phyloP scores from a whole-genome alignment of 345 rosid species.

The Populus euphratica region DNA sequence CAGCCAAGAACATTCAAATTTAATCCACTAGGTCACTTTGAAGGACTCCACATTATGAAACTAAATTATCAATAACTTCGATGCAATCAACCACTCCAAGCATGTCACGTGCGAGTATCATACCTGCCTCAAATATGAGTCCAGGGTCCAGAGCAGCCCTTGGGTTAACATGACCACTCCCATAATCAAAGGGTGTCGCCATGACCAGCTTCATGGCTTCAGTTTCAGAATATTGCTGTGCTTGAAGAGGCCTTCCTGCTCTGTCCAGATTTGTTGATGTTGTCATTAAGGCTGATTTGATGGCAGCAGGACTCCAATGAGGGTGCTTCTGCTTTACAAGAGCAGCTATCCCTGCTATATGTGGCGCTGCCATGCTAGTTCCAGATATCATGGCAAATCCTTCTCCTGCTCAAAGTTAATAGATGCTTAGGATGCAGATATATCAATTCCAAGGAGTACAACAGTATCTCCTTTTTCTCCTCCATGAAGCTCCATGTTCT shows the following conservation, averaged over 20 bases:
- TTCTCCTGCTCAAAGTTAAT: constrained; percentile 63
- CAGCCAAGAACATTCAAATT: neutral
- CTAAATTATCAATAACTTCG: neutral
- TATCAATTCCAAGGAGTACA: neutral
- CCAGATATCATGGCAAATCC: constrained; percentile 94
- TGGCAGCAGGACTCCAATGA: constrained; percentile 95
- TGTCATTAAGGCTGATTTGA: constrained; percentile 94
- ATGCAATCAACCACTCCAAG: constrained; percentile 4
- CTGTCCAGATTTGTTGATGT: constrained; percentile 77
- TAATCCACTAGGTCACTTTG: neutral
- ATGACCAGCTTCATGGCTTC: constrained; percentile 67
- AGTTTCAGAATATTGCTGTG: constrained; percentile 82
- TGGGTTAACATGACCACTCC: constrained; percentile 95
- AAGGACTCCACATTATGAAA: neutral
- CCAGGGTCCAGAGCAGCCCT: constrained; percentile 98
- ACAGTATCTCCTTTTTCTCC: neutral
- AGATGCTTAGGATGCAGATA: neutral
- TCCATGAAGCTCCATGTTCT: neutral
- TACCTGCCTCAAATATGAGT: constrained; percentile 91
- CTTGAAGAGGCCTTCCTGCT: constrained; percentile 90
- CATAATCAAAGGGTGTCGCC: constrained; percentile 96
- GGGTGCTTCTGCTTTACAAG: constrained; percentile 95
- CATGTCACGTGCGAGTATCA: neutral
- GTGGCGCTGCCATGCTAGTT: constrained; percentile 99
- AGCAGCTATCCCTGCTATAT: constrained; percentile 98